Evolutionary conservation across 768 basidiomycete genomes (phyloP).

Genomic region (Clitopilus hobsonii): DNA sequence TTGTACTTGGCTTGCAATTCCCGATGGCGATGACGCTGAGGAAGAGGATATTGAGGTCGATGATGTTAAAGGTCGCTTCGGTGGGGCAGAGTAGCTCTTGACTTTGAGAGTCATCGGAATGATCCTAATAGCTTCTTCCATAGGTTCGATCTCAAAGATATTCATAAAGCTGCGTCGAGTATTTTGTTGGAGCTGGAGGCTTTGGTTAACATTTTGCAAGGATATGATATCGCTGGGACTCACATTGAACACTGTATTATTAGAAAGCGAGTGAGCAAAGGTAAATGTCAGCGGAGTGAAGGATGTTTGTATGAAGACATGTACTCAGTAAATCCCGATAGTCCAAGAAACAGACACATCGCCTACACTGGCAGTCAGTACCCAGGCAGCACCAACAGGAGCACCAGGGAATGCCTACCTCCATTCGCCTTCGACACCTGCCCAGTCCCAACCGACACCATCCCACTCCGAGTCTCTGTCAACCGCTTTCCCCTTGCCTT

Average conservation of each 20-base stretch:
- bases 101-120: constrained; percentile 48
- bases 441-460: constrained; percentile 53
- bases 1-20: too few relatives aligned
- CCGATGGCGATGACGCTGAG: too few relatives aligned
- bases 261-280: neutral
- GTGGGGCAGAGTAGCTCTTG: constrained; percentile 27
- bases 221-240: neutral
- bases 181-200: too few relatives aligned
- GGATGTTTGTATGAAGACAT: too few relatives aligned
- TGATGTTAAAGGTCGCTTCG: constrained; percentile 17
- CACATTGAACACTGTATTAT: constrained; percentile 34
- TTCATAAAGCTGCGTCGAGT: too few relatives aligned
- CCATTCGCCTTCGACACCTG: constrained; percentile 50
- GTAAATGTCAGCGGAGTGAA: too few relatives aligned
- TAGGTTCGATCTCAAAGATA: constrained; percentile 14
- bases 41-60: too few relatives aligned
- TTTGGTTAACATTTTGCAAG: too few relatives aligned
- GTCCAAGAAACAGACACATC: constrained; percentile 56
- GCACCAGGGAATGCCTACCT: constrained; percentile 27
- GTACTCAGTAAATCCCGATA: constrained; percentile 49
- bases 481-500: constrained; percentile 17
- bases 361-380: constrained; percentile 22
- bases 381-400: neutral
- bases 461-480: constrained; percentile 8
- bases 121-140: constrained; percentile 45